Base-by-base conservation (phyloP, 371 early-diverging fungal species). In the Saksenaea oblongispora region DNA sequence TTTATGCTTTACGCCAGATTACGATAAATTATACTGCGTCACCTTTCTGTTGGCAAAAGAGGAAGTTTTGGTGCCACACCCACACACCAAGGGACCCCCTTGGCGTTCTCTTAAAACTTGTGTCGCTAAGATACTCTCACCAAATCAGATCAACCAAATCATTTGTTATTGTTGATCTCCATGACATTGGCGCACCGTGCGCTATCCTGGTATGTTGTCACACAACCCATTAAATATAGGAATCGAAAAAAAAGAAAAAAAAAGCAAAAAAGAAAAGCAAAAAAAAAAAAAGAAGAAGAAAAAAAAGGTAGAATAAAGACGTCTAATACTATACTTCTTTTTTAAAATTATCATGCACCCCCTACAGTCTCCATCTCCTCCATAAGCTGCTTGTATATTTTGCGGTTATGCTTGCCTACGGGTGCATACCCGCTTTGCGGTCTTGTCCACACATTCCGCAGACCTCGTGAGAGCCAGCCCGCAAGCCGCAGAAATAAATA, bases 341-440 rank as follows among this genome's bases (percentile, higher is more conserved):
- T 56, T 63, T 41, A n/a, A n/a, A 41, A 41, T 41, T 14, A 41
- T 41, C 18, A 41, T 41, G 42, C 42, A 41, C 14, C 42, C 42
- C 28, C 58, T 64, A 62, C 51, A 47, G 69, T 57, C 13, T 64
- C 79, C 79, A 84, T 77, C 57, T 84, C 84, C 54, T 80, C 71
- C 71, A 75, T 77, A 11, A 84, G 74, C 26, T 70, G 66, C 55
- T 79, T 74, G 55, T 84, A 84, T n/a, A 79, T 72, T 65, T 83
- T 83, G 35, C 70, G 69, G 24, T 72, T 59, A n/a, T 56, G 65
- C 14, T 34, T 54, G 27, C 51, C 58, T 8, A 74, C 56, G n/a
- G 63, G 55, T 26, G 63, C 31, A 55, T 74, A 70, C 17, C 69
- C 71, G 26, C 36, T 34, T 37, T 47, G 64, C 4, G 66, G 35